Conservation (phyloP, 805 yeast genomes). For the Ogataea trehalophila region DNA sequence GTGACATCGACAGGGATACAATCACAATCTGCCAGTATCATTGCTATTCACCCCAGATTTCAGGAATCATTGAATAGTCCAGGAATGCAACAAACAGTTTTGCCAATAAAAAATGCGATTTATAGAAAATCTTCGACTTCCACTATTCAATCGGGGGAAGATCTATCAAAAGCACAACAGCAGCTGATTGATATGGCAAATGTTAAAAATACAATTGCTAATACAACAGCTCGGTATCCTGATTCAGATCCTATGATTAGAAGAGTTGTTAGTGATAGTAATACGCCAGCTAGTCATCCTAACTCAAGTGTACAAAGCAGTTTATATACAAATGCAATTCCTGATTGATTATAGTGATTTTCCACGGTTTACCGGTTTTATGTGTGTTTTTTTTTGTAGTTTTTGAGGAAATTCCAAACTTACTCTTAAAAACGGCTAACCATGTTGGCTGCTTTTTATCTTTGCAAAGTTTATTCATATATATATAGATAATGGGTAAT, state of each 20-base stretch:
- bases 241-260: slow-evolving; percentile 9
- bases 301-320: too few species aligned
- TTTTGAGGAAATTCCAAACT: too few species aligned
- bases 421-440: too few species aligned
- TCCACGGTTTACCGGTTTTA: too few species aligned
- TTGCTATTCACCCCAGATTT: slow-evolving; percentile 17
- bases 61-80: slow-evolving; percentile 7
- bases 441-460: too few species aligned
- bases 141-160: slow-evolving; percentile 19
- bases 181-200: slow-evolving; percentile 17
- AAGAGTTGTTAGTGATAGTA: background rate
- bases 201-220: slow-evolving; percentile 15
- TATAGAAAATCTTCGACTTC: slow-evolving; percentile 19
- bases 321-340: too few species aligned
- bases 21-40: background rate
- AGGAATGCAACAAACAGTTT: slow-evolving; percentile 9
- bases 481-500: too few species aligned
- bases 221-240: slow-evolving; percentile 19
- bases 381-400: too few species aligned
- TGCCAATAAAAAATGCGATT: slow-evolving; percentile 16
- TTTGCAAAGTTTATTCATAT: too few species aligned
- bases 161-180: slow-evolving; percentile 13
- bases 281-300: too few species aligned
- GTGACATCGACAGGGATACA: background rate
- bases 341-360: too few species aligned